phyloP scores from a whole-genome alignment of 495 filamentous ascomycete genomes.

The Clavariopsis aquatica region DNA sequence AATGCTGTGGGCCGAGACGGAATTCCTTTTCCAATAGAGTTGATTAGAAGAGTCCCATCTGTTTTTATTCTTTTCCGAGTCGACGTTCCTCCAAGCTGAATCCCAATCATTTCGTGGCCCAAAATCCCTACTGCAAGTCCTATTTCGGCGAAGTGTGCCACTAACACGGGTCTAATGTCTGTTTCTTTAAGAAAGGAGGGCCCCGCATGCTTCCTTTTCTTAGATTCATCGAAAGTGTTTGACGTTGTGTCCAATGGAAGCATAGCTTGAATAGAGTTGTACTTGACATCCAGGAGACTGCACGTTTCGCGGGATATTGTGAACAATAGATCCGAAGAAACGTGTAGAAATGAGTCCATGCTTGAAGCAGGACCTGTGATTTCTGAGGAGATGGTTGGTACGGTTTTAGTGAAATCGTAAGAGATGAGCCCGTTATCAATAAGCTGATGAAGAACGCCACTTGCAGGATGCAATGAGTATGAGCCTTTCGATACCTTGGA shows the following conservation, averaged over 20 bases:
- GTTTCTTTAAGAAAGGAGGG: neutral
- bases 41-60: constrained; percentile 32
- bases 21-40: constrained; percentile 43
- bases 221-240: constrained; percentile 9
- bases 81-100: constrained; percentile 38
- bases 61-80: constrained; percentile 29
- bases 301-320: constrained; percentile 30
- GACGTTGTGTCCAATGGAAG: constrained; percentile 14
- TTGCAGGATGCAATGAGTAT: constrained; percentile 58
- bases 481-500: neutral
- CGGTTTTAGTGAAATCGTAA: constrained; percentile 54
- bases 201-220: constrained; percentile 37
- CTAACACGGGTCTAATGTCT: constrained; percentile 4
- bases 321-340: constrained; percentile 40
- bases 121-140: constrained; percentile 39
- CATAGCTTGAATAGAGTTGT: constrained; percentile 41
- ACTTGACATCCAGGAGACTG: constrained; percentile 45
- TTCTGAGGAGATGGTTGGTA: constrained; percentile 45
- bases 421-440: constrained; percentile 48
- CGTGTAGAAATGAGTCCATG: constrained; percentile 50
- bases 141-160: constrained; percentile 37
- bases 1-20: neutral
- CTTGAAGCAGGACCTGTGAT: constrained; percentile 1
- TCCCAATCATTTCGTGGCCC: constrained; percentile 36
- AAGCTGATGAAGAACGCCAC: constrained; percentile 59